Evolutionary conservation across 2,329 filamentous ascomycete species (phyloP).

Genomic region (Cordyceps farinosa): DNA sequence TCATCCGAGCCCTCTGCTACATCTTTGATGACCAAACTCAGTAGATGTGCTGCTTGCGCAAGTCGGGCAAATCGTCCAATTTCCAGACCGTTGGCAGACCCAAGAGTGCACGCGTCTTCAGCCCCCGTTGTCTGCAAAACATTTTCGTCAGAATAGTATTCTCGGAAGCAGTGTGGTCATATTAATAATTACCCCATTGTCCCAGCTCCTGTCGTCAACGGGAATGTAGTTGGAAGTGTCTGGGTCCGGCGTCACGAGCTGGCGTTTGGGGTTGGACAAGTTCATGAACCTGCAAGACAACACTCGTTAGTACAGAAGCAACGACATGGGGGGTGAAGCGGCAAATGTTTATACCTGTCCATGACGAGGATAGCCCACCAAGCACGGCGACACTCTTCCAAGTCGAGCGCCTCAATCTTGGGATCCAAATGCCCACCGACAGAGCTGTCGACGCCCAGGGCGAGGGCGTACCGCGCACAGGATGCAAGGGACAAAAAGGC

Average conservation of each 20-base stretch:
- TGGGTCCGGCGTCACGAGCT: slow-evolving; percentile 20
- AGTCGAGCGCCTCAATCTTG: slow-evolving; percentile 11
- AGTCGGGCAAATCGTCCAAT: slow-evolving; percentile 20
- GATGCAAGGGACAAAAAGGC: slow-evolving; percentile 17
- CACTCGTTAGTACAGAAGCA: background rate
- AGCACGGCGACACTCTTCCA: slow-evolving; percentile 20
- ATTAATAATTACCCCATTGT: slow-evolving; percentile 13
- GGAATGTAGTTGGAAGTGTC: slow-evolving; percentile 15
- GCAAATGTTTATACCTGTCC: slow-evolving; percentile 14
- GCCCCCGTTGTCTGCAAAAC: background rate
- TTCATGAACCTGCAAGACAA: slow-evolving; percentile 12
- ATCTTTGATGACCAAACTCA: slow-evolving; percentile 19
- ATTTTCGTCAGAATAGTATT: background rate
- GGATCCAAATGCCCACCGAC: background rate
- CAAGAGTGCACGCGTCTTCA: slow-evolving; percentile 12
- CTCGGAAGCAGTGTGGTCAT: no score
- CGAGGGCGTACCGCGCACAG: slow-evolving; percentile 18
- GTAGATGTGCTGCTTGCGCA: slow-evolving; percentile 21
- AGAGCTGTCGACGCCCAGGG: slow-evolving; percentile 18
- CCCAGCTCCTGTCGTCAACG: slow-evolving; percentile 18
- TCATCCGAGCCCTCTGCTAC: slow-evolving; percentile 10
- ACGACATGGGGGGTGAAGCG: background rate
- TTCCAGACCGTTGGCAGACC: slow-evolving; percentile 15
- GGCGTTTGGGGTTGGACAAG: slow-evolving; percentile 10
- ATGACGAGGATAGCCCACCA: slow-evolving; percentile 21